Evolutionary conservation across 2,329 filamentous ascomycete species (phyloP).

Genomic region (Paraphaeosphaeria minitans): DNA sequence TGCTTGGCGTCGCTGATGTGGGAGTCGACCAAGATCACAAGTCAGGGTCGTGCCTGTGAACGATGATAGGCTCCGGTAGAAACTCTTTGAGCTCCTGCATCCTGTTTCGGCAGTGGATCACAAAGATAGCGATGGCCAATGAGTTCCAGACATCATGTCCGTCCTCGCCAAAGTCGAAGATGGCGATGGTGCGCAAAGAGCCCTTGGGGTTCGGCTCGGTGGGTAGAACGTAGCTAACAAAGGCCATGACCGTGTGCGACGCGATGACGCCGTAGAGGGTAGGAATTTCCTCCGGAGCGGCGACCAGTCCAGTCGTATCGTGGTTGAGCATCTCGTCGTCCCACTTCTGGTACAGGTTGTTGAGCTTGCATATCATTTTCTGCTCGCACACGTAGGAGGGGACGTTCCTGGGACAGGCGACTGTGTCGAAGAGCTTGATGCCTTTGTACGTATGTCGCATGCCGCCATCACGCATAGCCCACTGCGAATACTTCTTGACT

Average conservation of each 20-base stretch:
- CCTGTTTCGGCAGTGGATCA: constrained; percentile 59
- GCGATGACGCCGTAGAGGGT: constrained; percentile 62
- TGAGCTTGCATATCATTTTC: constrained; percentile 52
- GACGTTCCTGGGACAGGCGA: constrained; percentile 48
- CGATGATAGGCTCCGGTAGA: constrained; percentile 26
- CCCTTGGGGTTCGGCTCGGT: constrained; percentile 26
- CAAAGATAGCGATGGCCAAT: constrained; percentile 61
- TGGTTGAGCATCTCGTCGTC: constrained; percentile 41
- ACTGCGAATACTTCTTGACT: constrained; percentile 57
- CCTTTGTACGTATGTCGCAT: constrained; percentile 44
- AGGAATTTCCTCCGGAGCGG: constrained; percentile 43
- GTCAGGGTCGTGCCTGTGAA: constrained; percentile 36
- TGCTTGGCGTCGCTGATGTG: background rate
- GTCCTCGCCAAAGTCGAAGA: constrained; percentile 59
- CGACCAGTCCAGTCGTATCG: constrained; percentile 13
- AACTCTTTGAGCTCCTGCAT: constrained; percentile 53
- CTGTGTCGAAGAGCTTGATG: constrained; percentile 54
- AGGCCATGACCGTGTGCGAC: constrained; percentile 57
- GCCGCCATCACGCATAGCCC: constrained; percentile 58
- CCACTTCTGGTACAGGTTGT: constrained; percentile 51
- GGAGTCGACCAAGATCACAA: constrained; percentile 19
- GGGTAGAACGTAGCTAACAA: constrained; percentile 57
- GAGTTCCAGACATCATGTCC: constrained; percentile 66
- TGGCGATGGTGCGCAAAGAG: constrained; percentile 51
- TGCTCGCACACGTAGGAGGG: constrained; percentile 48